Base-by-base conservation (phyloP, 331 rosid genomes). In the Quercus lobata region DNA sequence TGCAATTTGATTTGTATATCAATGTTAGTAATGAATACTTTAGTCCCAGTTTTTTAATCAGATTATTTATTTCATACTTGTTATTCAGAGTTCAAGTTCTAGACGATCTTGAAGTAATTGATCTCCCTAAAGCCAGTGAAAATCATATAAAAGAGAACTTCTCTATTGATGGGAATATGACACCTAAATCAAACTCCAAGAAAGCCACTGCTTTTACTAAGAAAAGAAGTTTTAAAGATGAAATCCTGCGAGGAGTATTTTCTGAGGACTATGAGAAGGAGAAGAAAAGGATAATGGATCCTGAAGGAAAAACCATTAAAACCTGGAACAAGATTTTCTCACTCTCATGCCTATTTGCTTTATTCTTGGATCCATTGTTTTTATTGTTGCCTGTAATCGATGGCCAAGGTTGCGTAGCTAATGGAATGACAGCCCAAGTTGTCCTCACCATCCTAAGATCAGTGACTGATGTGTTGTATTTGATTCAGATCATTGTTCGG, bases 321-420 rank as follows among this genome's bases (percentile, higher is more conserved):
- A 76, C 87, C 2, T 94, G 97, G 98, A 91, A 87, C 84, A 88
- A 90, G 86, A 90, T 92, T 57, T 91, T 94, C 86, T 83, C 92
- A 79, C 86, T 91, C 22, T 91, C 88, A 55, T 89, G 94, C 78
- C 83, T 94, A 35, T 83, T 94, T 73, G 92, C 98, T 29, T 80
- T 94, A 89, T 94, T 91, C 80, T 91, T 92, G 75, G 98, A 94
- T 71, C 98, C 98, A 78, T 78, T 94, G 2, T 94, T 94, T 93
- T 91, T 94, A 84, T 94, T 88, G 86, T 81, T 94, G 88, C 97
- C 97, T 41, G 70, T 78, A 15, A 92, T 86, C 41, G 44, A 73
- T 66, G 79, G 78, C 63, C 85, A 91, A 74, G 84, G 81, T 56
- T 94, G 98, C 90, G 92, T 94, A 52, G 83, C 78, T n/a, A 86